phyloP scores from a whole-genome alignment of 192 early-diverging fungal genomes.

The Coemansia erecta region DNA sequence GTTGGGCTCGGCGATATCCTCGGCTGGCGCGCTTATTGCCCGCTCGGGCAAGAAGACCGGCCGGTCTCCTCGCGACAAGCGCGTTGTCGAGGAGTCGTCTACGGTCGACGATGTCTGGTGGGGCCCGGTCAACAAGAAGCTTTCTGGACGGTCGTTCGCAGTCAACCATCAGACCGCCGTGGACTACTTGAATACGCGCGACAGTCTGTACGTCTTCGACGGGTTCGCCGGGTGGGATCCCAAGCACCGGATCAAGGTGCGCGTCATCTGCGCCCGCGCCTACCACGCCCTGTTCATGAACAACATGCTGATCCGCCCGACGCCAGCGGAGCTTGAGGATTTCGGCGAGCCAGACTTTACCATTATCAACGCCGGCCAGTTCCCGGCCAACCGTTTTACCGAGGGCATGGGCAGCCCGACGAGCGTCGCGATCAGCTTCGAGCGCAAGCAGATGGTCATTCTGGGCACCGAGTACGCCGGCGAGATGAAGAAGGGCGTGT shows the following conservation, averaged over 20 bases:
- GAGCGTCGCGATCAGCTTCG: conserved; percentile 89
- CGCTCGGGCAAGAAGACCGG: conserved; percentile 91
- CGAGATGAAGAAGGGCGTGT: conserved; percentile 99
- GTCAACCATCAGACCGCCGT: conserved; percentile 94
- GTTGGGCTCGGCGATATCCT: conserved; percentile 82
- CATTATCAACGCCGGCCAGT: conserved; percentile 94
- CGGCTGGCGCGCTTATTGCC: conserved; percentile 86
- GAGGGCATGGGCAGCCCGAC: conserved; percentile 95
- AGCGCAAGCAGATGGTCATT: conserved; percentile 94
- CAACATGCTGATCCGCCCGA: conserved; percentile 99
- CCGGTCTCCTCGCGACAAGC: conserved; percentile 93
- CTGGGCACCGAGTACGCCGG: conserved; percentile 98
- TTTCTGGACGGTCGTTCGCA: conserved; percentile 75
- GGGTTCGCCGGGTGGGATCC: conserved; percentile 99
- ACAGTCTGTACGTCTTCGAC: conserved; percentile 92
- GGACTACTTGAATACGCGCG: conserved; percentile 95
- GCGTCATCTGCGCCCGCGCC: conserved; percentile 89
- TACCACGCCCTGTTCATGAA: conserved; percentile 97
- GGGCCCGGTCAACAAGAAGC: conserved; percentile 96
- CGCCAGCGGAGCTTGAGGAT: conserved; percentile 76
- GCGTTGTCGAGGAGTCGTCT: conserved; percentile 87
- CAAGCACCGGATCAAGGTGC: conserved; percentile 96
- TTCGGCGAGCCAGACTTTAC: conserved; percentile 98
- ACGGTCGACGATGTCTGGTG: conserved; percentile 92
- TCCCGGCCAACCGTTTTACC: conserved; percentile 91